These are phyloP conservation scores for Saccharum spontaneum DNA, from an alignment of 176 grass and related monocot genomes.

Conservation along the genomic window DNA sequence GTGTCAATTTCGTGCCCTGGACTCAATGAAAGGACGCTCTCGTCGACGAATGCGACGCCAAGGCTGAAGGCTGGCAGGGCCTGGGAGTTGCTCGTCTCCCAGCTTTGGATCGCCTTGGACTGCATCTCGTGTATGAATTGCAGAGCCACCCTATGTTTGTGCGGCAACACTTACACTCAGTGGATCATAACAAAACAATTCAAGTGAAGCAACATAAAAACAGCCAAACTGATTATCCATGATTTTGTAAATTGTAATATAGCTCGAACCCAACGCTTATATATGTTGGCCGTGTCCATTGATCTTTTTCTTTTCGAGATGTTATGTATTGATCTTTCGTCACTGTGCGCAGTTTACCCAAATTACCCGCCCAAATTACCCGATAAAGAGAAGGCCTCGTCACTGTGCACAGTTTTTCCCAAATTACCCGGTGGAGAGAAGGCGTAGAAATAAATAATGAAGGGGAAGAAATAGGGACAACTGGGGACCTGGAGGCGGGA, in stretches of 20 bases:
- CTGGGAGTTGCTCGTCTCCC: slow-evolving; percentile 86
- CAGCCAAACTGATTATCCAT: background rate
- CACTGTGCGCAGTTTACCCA: background rate
- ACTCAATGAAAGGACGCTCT: slow-evolving; percentile 35
- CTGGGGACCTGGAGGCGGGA: slow-evolving; percentile 67
- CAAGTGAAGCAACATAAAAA: background rate
- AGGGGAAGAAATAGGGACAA: background rate
- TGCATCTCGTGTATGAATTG: slow-evolving; percentile 92
- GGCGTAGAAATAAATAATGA: background rate
- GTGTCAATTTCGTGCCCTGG: slow-evolving; percentile 25
- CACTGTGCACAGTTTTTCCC: background rate
- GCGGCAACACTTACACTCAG: background rate
- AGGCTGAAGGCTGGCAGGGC: slow-evolving; percentile 66
- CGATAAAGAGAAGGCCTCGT: background rate
- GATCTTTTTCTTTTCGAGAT: background rate
- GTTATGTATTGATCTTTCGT: background rate
- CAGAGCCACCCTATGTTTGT: slow-evolving; percentile 59
- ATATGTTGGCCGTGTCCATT: background rate
- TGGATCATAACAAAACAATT: background rate
- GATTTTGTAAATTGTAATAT: background rate
- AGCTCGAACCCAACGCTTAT: background rate
- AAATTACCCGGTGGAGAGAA: background rate
- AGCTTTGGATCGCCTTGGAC: slow-evolving; percentile 63
- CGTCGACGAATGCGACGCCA: slow-evolving; percentile 71
- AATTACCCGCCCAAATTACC: background rate